These are phyloP conservation scores for Podila epicladia DNA, from an alignment of 192 early-diverging fungal genomes.

Conservation along the genomic window DNA sequence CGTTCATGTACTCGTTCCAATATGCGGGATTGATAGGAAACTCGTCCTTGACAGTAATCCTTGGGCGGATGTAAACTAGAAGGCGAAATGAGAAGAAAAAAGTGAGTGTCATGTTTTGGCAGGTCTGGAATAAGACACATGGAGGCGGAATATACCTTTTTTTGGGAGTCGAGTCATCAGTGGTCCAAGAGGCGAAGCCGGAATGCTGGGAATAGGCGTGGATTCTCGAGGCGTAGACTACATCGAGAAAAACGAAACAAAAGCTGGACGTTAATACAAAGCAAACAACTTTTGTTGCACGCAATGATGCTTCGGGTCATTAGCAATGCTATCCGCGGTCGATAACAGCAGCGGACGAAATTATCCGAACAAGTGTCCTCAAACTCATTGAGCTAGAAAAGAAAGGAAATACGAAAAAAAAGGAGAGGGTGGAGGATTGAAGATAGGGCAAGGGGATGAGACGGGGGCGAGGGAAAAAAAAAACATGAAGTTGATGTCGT, in stretches of 20 bases:
- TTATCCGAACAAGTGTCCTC: too few species aligned
- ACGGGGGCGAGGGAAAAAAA: slow-evolving; percentile 1
- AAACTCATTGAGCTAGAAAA: neutral
- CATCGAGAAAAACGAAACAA: neutral
- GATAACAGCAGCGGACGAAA: too few species aligned
- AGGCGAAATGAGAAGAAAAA: neutral
- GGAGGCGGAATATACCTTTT: slow-evolving; percentile 14
- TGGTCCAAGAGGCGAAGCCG: slow-evolving; percentile 14
- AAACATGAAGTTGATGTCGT: neutral
- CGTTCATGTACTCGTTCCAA: slow-evolving; percentile 45
- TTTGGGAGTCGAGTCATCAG: slow-evolving; percentile 33
- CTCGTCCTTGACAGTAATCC: slow-evolving; percentile 8
- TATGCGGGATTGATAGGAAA: slow-evolving; percentile 29
- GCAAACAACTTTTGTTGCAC: too few species aligned
- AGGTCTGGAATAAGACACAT: too few species aligned
- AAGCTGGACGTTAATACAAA: too few species aligned
- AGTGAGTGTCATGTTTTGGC: neutral
- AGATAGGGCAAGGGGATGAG: slow-evolving; percentile 4
- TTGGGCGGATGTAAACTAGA: slow-evolving; percentile 17
- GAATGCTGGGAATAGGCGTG: neutral
- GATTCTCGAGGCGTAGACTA: neutral
- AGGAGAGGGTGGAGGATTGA: neutral
- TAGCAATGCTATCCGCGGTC: too few species aligned
- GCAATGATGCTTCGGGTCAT: too few species aligned
- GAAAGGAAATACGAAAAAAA: neutral